A percentile compares a stretch with the other conserved stretches of the same genome.
Evolutionary conservation across 257 asterid species (phyloP).

Genomic region (Fraxinus pennsylvanica): DNA sequence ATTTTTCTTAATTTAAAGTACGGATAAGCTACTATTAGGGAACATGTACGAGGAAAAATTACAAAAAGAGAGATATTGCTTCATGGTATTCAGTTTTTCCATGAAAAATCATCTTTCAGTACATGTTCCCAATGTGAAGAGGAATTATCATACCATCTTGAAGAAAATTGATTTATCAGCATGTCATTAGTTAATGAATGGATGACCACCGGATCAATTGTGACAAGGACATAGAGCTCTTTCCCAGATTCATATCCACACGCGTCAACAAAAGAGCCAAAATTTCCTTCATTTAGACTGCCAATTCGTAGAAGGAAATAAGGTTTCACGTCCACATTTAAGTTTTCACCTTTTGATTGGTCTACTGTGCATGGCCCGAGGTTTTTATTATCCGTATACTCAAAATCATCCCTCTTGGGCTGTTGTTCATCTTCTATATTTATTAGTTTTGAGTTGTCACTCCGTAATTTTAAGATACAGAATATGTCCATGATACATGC

Average conservation of each 20-base stretch:
- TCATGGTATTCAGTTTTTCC: constrained; percentile 30
- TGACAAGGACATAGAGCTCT: constrained; percentile 35
- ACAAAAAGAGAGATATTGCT: too few relatives aligned
- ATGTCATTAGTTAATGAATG: constrained; percentile 28
- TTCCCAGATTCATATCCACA: constrained; percentile 38
- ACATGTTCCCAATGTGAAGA: constrained; percentile 96
- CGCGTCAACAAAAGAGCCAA: constrained; percentile 31
- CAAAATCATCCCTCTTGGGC: constrained; percentile 13
- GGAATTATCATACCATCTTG: constrained; percentile 50
- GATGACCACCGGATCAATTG: constrained; percentile 40
- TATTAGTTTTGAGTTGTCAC: constrained; percentile 23
- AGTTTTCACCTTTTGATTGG: constrained; percentile 28
- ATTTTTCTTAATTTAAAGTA: neutral
- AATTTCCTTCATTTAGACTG: constrained; percentile 20
- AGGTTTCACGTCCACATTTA: constrained; percentile 25
- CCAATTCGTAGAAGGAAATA: constrained; percentile 31
- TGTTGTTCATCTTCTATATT: constrained; percentile 6
- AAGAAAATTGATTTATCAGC: constrained; percentile 28
- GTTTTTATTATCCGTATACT: constrained; percentile 27
- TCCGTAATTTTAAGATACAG: constrained; percentile 50
- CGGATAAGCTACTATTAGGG: neutral
- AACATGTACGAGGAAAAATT: neutral
- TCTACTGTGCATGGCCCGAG: constrained; percentile 12
- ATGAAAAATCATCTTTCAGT: constrained; percentile 57
- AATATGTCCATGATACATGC: constrained; percentile 52